Evolutionary conservation across 2,329 filamentous ascomycete species (phyloP).

Genomic region (Aschersonia sp.): DNA sequence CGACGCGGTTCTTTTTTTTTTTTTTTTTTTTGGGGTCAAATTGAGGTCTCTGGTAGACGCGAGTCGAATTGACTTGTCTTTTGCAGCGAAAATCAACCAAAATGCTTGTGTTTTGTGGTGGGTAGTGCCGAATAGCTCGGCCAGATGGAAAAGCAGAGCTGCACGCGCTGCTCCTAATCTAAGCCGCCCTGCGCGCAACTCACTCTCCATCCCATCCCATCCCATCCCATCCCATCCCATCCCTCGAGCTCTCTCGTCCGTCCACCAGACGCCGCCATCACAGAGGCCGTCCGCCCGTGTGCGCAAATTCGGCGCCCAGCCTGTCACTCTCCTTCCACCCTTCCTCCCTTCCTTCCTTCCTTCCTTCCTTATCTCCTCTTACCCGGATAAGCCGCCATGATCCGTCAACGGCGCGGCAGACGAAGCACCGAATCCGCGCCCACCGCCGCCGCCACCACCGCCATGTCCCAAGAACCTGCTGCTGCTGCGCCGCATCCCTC

Average conservation of each 20-base stretch:
- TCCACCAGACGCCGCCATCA: too few relatives aligned
- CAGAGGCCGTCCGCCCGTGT: too few relatives aligned
- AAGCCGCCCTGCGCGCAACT: neutral
- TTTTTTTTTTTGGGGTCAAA: too few relatives aligned
- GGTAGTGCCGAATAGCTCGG: too few relatives aligned
- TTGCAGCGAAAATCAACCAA: too few relatives aligned
- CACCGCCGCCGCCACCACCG: slow-evolving; percentile 1
- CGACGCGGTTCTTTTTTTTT: too few relatives aligned
- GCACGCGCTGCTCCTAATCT: neutral
- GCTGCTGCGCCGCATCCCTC: slow-evolving; percentile 2
- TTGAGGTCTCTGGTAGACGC: too few relatives aligned
- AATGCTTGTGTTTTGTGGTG: too few relatives aligned
- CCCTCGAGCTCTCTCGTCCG: too few relatives aligned
- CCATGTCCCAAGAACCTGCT: too few relatives aligned
- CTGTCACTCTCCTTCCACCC: neutral
- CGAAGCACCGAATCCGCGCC: slow-evolving; percentile 1
- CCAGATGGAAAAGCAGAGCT: neutral
- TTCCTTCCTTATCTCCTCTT: neutral
- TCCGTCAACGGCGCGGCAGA: slow-evolving; percentile 13
- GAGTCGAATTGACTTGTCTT: too few relatives aligned
- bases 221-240: neutral
- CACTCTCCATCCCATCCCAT: neutral
- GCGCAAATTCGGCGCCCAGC: too few relatives aligned
- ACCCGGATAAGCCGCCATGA: slow-evolving; percentile 7
- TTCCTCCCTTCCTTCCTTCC: neutral